Base-by-base conservation (phyloP, 371 early-diverging fungal genomes). In the Mortierella sp. region DNA sequence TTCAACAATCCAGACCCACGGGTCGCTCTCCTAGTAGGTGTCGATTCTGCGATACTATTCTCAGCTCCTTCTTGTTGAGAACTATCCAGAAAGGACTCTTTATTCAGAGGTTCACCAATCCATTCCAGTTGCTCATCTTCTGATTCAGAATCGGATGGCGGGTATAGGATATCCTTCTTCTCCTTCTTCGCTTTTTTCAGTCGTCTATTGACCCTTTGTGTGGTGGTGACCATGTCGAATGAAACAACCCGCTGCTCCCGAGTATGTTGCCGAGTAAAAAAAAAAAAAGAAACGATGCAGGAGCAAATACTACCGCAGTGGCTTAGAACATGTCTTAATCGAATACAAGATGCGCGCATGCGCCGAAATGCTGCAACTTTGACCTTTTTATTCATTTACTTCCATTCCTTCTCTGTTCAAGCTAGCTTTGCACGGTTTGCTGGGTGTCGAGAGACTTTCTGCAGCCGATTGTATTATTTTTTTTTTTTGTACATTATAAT, bases 1-100 rank as follows among this genome's bases (percentile, higher is more conserved):
- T 83, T 77, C 31, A 79, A 83, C 6, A 73, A 64, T 4, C 78
- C 78, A 15, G 78, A 78, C 31, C 71, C 70, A 43, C 83, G 78
- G 15, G 83, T 78, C 6, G 78, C 72, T 26, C 79, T 75, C 43
- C 83, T 58, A 15, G 57, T 51, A 4, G 55, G 23, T 4, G 43
- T 23, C 3, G 61, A 26, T 3, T 6, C 43, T 8, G 31, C 5
- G 22, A 19, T 35, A 9, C 42, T 31, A 37, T 35, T 47, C 1
- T 42, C 43, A 28, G 15, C 31, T 37, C 40, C 34, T 10, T 40
- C 53, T 8, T 31, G 53, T 31, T 40, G 15, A 23, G 61, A 40
- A 12, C 31, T 54, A 15, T 49, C 43, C 15, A 26, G 15, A 17
- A 59, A 31, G 19, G 49, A 37, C 23, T 74, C 75, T 31, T 71